These are phyloP conservation scores for Cudoniella acicularis DNA, from an alignment of 495 filamentous ascomycete species.

Conservation along the genomic window DNA sequence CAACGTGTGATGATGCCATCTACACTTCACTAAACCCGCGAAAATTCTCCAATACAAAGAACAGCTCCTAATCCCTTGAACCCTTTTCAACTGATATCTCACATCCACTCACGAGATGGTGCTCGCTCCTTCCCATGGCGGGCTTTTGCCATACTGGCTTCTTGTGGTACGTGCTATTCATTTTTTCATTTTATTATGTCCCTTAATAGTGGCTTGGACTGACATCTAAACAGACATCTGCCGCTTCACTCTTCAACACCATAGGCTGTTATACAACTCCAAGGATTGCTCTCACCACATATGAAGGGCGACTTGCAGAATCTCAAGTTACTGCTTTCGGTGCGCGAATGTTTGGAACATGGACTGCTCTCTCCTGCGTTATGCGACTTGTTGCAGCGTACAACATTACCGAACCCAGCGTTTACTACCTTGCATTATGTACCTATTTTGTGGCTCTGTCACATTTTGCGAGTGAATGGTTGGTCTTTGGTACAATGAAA, in stretches of 20 bases:
- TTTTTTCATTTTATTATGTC: no score
- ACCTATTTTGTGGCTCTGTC: background rate
- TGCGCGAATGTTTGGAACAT: background rate
- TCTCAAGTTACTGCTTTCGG: background rate
- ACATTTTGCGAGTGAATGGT: background rate
- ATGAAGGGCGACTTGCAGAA: background rate
- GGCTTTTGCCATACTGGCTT: no score
- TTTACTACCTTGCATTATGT: background rate
- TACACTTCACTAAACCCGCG: no score
- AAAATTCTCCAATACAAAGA: no score
- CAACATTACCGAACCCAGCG: background rate
- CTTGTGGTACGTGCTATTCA: no score
- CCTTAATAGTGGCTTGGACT: no score
- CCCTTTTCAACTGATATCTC: no score
- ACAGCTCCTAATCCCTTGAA: no score
- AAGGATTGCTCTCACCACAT: background rate
- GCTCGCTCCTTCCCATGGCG: no score
- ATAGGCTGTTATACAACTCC: background rate
- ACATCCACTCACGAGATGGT: no score
- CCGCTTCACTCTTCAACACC: background rate
- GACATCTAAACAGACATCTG: no score
- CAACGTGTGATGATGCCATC: no score
- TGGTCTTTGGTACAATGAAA: background rate
- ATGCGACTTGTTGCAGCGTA: background rate
- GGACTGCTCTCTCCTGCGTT: background rate